Percentiles rank a stretch among this genome's conserved stretches.
These are phyloP conservation scores for Saccharum hybrid DNA, from an alignment of 202 grass and related monocot genomes.

Conservation along the genomic window DNA sequence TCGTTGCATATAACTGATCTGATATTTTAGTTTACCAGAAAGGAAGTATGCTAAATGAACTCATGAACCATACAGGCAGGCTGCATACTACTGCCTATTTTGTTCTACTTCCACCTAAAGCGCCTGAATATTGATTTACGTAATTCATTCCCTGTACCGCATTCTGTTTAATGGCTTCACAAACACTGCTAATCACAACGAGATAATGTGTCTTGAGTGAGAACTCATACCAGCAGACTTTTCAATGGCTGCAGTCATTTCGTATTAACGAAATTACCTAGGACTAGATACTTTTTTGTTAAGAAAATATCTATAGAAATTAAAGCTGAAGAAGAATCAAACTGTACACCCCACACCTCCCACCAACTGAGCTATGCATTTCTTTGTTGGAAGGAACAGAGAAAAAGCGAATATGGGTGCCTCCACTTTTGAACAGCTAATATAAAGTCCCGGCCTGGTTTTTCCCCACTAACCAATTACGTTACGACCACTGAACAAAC, in stretches of 20 bases:
- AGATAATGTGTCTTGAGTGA: constrained; percentile 18
- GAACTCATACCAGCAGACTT: background rate
- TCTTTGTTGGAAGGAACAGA: background rate
- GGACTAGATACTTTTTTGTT: background rate
- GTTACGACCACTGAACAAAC: background rate
- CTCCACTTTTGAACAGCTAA: background rate
- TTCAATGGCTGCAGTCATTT: background rate
- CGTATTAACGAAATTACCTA: background rate
- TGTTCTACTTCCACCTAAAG: constrained; percentile 28
- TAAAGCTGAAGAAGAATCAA: background rate
- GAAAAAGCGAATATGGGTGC: background rate
- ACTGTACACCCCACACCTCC: background rate
- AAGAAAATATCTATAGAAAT: background rate
- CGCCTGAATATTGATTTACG: background rate
- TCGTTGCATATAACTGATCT: constrained; percentile 38
- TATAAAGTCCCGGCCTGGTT: background rate
- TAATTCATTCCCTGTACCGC: background rate
- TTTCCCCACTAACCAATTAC: background rate
- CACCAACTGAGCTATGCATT: background rate
- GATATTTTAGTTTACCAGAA: constrained; percentile 9
- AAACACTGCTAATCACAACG: background rate
- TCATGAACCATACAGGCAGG: constrained; percentile 20
- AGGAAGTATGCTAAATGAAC: constrained; percentile 30
- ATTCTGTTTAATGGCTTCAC: constrained; percentile 22
- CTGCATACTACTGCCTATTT: background rate